Conservation (phyloP, 768 basidiomycete species). For the Cytidiella melzeri region DNA sequence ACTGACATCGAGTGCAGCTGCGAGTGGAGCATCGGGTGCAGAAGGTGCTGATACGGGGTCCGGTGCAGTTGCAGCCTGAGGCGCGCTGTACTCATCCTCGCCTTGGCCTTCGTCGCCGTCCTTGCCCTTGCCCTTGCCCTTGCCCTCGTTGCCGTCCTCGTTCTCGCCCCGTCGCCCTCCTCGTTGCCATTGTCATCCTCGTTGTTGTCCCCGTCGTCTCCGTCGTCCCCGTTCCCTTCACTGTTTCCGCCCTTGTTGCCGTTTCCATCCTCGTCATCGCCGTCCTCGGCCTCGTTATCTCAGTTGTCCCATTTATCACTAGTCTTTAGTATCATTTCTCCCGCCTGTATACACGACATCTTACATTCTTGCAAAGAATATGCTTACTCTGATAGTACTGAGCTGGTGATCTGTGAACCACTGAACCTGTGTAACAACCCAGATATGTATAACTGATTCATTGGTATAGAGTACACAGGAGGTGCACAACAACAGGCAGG, state of each 20-base stretch:
- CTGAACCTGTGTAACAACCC: neutral
- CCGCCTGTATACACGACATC: neutral
- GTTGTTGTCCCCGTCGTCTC: neutral
- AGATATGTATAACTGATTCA: neutral
- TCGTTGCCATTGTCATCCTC: neutral
- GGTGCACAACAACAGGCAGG: neutral
- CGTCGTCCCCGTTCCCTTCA: neutral
- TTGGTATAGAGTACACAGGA: neutral
- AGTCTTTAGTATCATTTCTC: neutral
- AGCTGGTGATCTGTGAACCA: neutral
- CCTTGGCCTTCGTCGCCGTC: neutral
- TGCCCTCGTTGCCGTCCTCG: neutral
- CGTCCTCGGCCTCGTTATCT: neutral
- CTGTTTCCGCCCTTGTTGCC: neutral
- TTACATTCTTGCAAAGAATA: neutral
- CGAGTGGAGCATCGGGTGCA: too few species aligned
- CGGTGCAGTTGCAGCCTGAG: neutral
- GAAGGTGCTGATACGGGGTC: too few species aligned
- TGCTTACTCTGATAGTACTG: neutral
- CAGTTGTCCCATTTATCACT: neutral
- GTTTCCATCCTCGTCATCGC: too few species aligned
- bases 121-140: neutral
- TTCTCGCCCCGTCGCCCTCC: neutral
- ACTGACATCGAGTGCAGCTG: too few species aligned
- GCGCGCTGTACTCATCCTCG: neutral